Evolutionary conservation across 1,284 basidiomycete species (phyloP).

Genomic region (Apiotrichum laibachii): DNA sequence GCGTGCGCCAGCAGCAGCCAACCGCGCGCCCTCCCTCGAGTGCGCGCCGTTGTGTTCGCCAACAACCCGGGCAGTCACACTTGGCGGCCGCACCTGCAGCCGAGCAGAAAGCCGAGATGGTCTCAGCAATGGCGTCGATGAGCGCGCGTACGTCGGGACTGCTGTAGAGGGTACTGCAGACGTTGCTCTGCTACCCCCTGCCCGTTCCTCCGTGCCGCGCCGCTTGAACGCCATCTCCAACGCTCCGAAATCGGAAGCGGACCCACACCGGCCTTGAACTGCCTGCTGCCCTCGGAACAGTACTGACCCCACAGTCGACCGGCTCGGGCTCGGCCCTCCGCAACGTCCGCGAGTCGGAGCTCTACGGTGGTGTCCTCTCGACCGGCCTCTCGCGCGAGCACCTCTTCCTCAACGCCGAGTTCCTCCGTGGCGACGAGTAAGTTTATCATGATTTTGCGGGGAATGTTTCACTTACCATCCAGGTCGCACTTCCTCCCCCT

Average conservation of each 20-base stretch:
- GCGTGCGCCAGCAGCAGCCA: slow-evolving; percentile 20
- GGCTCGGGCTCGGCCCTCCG: slow-evolving; percentile 81
- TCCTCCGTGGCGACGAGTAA: slow-evolving; percentile 93
- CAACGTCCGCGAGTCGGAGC: slow-evolving; percentile 86
- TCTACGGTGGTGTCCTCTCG: slow-evolving; percentile 90
- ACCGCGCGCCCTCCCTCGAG: too few relatives aligned
- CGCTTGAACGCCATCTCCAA: not conserved
- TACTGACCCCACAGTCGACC: slow-evolving; percentile 59
- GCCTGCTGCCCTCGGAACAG: too few relatives aligned
- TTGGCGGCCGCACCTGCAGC: not conserved
- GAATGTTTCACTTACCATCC: slow-evolving; percentile 8
- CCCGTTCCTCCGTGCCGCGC: too few relatives aligned
- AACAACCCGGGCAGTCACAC: not conserved
- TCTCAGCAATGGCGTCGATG: not conserved
- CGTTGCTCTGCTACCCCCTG: not conserved
- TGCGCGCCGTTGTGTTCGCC: too few relatives aligned
- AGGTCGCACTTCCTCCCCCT: slow-evolving; percentile 84
- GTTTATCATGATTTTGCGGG: slow-evolving; percentile 51
- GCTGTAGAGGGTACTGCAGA: not conserved
- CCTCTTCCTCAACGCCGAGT: slow-evolving; percentile 88
- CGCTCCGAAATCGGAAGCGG: too few relatives aligned
- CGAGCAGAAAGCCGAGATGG: slow-evolving; percentile 4
- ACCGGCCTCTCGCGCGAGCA: slow-evolving; percentile 84
- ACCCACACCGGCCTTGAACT: too few relatives aligned
- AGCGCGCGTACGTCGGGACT: not conserved